Evolutionary conservation across 208 protist species (phyloP), one percentile per base, ranked within the genome.

Genomic region (Wallacemonas sp.): DNA sequence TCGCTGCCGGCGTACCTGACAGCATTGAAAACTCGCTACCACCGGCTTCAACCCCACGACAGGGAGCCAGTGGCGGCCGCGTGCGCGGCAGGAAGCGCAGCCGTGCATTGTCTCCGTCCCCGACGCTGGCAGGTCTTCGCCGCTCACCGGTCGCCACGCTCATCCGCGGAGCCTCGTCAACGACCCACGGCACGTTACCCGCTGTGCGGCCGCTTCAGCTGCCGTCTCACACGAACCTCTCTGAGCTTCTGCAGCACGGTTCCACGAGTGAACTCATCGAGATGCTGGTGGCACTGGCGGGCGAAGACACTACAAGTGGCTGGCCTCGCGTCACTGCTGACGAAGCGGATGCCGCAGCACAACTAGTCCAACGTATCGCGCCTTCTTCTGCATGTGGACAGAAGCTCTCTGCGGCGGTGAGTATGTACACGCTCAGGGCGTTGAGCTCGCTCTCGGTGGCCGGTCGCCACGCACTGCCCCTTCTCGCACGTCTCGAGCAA

Each of bases 1-100:
- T 79, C 1, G 83, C 92, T 8, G 78, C 77, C 9, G 90, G 83
- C 26, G 61, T 93, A 0, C 66, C 74, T 8, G 73, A 89, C 27
- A 72, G 71, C 17, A 68, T 83, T 38, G 33, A 44, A 37, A 55
- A 55, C 9, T 57, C 12, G 53, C 54, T 21, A 45, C 1, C 44
- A 19, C 27, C 52, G 21, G 32, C 38, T 22, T 22, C n/a, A 55
- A 12, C 30, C 39, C 2, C 66, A 10, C 2, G 1, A 63, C 3
- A 41, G 17, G 9, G 37, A 2, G 2, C 17, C 33, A 17, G n/a
- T n/a, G 36, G 3, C 10, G 26, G 57, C n/a, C 12, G 0, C 57
- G 33, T 9, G 12, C 21, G 8, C 27, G 13, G 33, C 21, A 37
- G 44, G 3, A 39, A 65, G 22, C 45, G 32, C 29, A 44, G 62